Conservation (phyloP, 139 green algal genomes). For the Mesotaenium endlicherianum region DNA sequence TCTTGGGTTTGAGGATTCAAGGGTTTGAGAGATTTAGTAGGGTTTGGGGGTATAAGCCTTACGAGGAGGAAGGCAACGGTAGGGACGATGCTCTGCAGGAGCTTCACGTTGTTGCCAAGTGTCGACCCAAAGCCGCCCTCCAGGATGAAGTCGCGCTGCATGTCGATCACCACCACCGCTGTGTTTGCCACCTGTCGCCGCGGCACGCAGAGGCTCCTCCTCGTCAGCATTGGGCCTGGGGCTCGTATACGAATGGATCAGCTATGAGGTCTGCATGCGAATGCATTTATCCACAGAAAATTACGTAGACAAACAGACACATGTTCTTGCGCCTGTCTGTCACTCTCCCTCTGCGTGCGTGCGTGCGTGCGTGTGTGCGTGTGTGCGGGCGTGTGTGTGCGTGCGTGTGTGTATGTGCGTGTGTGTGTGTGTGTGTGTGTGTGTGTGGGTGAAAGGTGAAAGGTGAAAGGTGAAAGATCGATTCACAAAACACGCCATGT, state of each 20-base stretch:
- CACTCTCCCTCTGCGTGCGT: neutral
- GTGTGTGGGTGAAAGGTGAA: too few species aligned
- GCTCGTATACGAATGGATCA: too few species aligned
- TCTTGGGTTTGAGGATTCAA: too few species aligned
- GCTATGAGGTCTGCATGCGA: neutral
- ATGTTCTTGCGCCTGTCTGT: neutral
- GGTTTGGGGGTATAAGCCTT: too few species aligned
- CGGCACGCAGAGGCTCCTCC: too few species aligned
- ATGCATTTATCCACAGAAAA: neutral
- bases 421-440: too few species aligned
- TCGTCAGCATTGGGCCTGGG: too few species aligned
- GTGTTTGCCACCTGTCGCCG: constrained; percentile 23
- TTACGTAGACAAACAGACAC: neutral
- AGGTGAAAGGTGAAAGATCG: neutral
- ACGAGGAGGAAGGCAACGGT: constrained; percentile 15
- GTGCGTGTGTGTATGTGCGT: neutral
- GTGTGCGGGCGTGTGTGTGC: neutral
- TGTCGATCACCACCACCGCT: constrained; percentile 72
- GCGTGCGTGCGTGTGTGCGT: neutral
- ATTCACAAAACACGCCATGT: neutral
- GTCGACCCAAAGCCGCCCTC: constrained; percentile 64
- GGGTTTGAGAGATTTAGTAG: too few species aligned
- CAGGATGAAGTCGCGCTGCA: constrained; percentile 67
- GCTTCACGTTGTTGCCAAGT: constrained; percentile 64
- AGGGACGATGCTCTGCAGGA: constrained; percentile 34